Evolutionary conservation across 2,329 filamentous ascomycete genomes (phyloP).

Genomic region (Aspergillus flavus): DNA sequence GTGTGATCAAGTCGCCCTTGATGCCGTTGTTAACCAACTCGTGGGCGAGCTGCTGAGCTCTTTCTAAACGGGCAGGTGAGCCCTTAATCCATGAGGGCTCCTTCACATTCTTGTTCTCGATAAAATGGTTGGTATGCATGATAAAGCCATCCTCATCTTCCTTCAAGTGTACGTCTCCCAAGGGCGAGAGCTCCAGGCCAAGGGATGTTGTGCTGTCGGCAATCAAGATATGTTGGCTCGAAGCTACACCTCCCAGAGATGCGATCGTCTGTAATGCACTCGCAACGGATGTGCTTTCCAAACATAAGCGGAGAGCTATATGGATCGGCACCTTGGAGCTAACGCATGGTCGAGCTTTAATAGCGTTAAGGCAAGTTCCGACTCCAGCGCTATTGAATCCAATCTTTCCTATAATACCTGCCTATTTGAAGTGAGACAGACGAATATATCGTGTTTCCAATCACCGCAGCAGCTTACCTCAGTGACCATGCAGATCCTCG

Average conservation of each 20-base stretch:
- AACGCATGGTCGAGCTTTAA: conserved; percentile 60
- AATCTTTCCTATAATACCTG: conserved; percentile 66
- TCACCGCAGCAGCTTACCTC: conserved; percentile 37
- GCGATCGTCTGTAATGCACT: conserved; percentile 52
- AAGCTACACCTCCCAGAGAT: conserved; percentile 54
- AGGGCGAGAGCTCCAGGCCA: conserved; percentile 32
- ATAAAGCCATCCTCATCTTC: conserved; percentile 38
- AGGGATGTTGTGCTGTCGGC: conserved; percentile 46
- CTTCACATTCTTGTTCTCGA: conserved; percentile 36
- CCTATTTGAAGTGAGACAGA: conserved; percentile 26
- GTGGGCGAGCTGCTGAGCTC: conserved; percentile 27
- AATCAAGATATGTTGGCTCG: conserved; percentile 59
- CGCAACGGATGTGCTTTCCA: conserved; percentile 54
- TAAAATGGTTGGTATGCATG: conserved; percentile 51
- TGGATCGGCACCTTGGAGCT: conserved; percentile 60
- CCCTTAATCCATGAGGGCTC: conserved; percentile 37
- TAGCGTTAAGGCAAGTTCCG: conserved; percentile 64
- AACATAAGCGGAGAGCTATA: conserved; percentile 57
- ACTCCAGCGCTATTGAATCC: conserved; percentile 63
- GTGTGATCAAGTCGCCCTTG: conserved; percentile 24
- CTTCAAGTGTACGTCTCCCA: conserved; percentile 37
- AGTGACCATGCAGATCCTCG: conserved; percentile 58
- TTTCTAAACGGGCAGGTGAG: conserved; percentile 35
- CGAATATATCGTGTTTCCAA: neutral
- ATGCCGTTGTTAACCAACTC: conserved; percentile 26